These are phyloP conservation scores for Obelidium mucronatum DNA, from an alignment of 192 early-diverging fungal genomes.

Conservation along the genomic window DNA sequence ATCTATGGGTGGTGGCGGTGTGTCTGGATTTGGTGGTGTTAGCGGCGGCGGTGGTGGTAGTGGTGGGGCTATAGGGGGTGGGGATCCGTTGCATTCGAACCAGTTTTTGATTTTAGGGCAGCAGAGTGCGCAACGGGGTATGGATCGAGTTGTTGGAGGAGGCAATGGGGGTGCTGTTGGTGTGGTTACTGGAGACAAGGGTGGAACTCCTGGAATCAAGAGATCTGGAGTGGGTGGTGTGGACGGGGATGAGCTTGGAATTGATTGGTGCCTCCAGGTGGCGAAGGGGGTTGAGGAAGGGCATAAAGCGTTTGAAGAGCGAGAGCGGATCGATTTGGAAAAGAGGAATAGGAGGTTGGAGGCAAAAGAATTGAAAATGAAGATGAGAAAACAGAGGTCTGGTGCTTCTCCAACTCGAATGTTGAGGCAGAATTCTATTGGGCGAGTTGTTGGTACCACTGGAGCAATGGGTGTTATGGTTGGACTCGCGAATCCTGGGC, in stretches of 20 bases:
- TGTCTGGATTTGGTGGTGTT: neutral
- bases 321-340: neutral
- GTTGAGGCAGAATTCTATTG: neutral
- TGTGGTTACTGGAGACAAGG: neutral
- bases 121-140: neutral
- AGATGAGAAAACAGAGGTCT: neutral
- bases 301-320: neutral
- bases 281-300: conserved; percentile 12
- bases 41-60: neutral
- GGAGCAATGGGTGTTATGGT: neutral
- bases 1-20: neutral
- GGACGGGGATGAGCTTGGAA: conserved; percentile 9
- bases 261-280: neutral
- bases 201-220: neutral
- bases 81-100: neutral
- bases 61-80: neutral
- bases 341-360: neutral
- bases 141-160: neutral
- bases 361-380: neutral
- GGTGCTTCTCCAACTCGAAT: neutral
- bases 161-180: neutral
- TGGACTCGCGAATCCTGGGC: neutral
- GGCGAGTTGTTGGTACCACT: neutral
- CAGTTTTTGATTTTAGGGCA: neutral
- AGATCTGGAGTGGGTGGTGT: neutral